phyloP scores from a whole-genome alignment of 2,329 filamentous ascomycete genomes.

The Xylaria sp. region DNA sequence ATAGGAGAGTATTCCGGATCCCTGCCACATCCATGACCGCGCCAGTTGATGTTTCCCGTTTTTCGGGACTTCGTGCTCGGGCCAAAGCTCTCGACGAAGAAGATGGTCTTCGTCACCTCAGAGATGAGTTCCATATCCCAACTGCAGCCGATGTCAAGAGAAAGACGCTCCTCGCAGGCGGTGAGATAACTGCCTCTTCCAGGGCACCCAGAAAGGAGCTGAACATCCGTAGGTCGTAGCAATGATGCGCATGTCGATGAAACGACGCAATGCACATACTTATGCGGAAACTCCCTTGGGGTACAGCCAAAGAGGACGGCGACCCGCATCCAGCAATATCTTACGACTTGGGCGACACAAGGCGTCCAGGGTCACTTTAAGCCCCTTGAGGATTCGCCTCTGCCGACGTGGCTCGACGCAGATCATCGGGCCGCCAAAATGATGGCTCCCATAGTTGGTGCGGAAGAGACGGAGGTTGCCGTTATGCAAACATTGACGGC shows the following conservation, averaged over 20 bases:
- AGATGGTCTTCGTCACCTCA: conserved; percentile 44
- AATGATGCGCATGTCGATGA: conserved; percentile 42
- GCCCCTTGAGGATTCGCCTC: conserved; percentile 68
- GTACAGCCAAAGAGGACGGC: conserved; percentile 75
- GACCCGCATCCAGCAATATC: conserved; percentile 73
- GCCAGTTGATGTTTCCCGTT: conserved; percentile 38
- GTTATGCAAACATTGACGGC: conserved; percentile 84
- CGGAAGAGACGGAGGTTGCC: conserved; percentile 73
- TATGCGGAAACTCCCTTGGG: conserved; percentile 83
- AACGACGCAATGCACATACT: conserved; percentile 65
- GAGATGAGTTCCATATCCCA: conserved; percentile 48
- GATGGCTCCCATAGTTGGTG: conserved; percentile 78
- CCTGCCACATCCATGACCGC: conserved; percentile 39
- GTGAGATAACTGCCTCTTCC: conserved; percentile 41
- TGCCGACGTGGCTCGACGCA: conserved; percentile 74
- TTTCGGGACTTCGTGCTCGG: conserved; percentile 44
- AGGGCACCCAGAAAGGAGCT: conserved; percentile 35
- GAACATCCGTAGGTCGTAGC: conserved; percentile 45
- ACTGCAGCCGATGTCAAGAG: conserved; percentile 47
- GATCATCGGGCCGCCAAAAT: conserved; percentile 72
- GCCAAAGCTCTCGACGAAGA: conserved; percentile 46
- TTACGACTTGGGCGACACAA: conserved; percentile 79
- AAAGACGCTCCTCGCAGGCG: conserved; percentile 42
- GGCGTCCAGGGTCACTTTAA: conserved; percentile 83
- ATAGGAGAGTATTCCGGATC: neutral